phyloP scores from a whole-genome alignment of 768 basidiomycete species.

The Trametes punicea region DNA sequence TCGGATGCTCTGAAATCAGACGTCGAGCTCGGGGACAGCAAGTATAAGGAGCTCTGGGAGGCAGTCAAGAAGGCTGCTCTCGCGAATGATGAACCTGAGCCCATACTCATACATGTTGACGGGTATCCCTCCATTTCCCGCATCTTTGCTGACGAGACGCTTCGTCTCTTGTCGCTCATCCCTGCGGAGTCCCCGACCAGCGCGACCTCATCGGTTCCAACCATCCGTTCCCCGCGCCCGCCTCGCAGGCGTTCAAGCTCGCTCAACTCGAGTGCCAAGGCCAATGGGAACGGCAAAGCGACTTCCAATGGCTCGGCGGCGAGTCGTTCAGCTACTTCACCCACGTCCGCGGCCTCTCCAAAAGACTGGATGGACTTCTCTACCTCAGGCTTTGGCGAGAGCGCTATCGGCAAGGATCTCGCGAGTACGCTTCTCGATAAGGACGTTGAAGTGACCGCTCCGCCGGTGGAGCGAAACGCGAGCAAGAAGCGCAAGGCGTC shows the following conservation, averaged over 20 bases:
- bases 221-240: conserved; percentile 20
- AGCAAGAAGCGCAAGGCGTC: conserved; percentile 34
- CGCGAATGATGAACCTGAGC: conserved; percentile 17
- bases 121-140: conserved; percentile 41
- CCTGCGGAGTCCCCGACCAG: conserved; percentile 39
- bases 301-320: neutral
- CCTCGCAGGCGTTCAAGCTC: conserved; percentile 30
- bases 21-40: conserved; percentile 32
- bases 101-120: conserved; percentile 29
- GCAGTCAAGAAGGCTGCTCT: conserved; percentile 44
- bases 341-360: conserved; percentile 29
- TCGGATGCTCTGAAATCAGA: conserved; percentile 55
- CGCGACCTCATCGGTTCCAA: conserved; percentile 30
- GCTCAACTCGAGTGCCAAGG: neutral
- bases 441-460: conserved; percentile 54
- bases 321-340: conserved; percentile 12
- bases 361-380: conserved; percentile 72
- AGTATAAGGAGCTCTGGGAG: conserved; percentile 49
- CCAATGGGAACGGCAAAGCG: conserved; percentile 18
- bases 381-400: conserved; percentile 51
- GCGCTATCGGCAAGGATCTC: conserved; percentile 43
- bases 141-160: conserved; percentile 69
- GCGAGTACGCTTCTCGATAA: conserved; percentile 56
- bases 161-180: conserved; percentile 47
- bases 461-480: conserved; percentile 34